These are phyloP conservation scores for Fraxinus angustifolia DNA, from an alignment of 305 asterid species.

Conservation along the genomic window DNA sequence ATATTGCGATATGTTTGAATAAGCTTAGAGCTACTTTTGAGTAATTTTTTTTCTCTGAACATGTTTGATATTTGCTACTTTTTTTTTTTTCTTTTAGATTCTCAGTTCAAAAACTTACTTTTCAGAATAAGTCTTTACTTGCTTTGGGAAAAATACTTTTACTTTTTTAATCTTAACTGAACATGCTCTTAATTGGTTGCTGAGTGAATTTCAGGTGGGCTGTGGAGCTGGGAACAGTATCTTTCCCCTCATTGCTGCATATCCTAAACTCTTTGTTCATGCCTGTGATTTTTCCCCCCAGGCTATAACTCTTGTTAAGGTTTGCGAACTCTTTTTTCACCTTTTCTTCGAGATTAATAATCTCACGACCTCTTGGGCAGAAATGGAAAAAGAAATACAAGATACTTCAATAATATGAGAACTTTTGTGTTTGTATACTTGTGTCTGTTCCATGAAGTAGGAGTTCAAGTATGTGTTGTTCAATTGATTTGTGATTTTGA, in stretches of 20 bases:
- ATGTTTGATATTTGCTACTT: not conserved
- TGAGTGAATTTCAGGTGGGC: constrained; percentile 45
- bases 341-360: not conserved
- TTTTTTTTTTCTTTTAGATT: not conserved
- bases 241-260: constrained; percentile 65
- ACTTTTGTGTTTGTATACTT: constrained; percentile 2
- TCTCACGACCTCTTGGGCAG: not conserved
- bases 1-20: not conserved
- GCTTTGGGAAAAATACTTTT: not conserved
- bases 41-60: not conserved
- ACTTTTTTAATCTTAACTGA: not conserved
- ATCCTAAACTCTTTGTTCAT: constrained; percentile 62
- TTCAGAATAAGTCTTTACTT: not conserved
- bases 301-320: constrained; percentile 70
- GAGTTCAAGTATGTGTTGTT: not conserved
- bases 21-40: not conserved
- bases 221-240: constrained; percentile 84
- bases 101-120: not conserved
- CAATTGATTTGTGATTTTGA: not conserved
- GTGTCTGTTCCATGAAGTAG: not conserved
- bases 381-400: not conserved
- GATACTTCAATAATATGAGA: constrained; percentile 1
- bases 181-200: not conserved
- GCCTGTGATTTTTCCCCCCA: constrained; percentile 77
- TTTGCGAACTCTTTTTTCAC: constrained; percentile 26